Conservation (phyloP, 2,329 filamentous ascomycete genomes). For the Parasarocladium wereldwijsianum region DNA sequence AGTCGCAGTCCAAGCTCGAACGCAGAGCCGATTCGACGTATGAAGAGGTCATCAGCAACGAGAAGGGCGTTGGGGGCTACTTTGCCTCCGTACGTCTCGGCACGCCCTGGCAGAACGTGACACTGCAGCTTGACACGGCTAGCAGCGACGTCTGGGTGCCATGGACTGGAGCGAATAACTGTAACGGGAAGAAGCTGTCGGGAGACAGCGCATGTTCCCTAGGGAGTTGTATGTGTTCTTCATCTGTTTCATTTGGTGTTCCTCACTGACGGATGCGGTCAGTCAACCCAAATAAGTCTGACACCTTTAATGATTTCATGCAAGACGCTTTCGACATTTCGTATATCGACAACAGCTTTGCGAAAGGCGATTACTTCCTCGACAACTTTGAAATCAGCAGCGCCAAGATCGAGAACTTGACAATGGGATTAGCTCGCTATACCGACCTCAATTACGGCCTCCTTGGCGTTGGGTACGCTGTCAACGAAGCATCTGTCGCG, state of each 20-base stretch:
- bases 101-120: conserved; percentile 39
- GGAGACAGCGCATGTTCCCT: conserved; percentile 20
- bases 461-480: conserved; percentile 44
- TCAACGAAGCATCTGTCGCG: conserved; percentile 30
- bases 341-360: conserved; percentile 46
- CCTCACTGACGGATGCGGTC: conserved; percentile 5
- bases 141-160: conserved; percentile 52
- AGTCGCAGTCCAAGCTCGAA: conserved; percentile 14
- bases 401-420: conserved; percentile 34
- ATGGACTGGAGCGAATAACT: conserved; percentile 21
- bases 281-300: conserved; percentile 33
- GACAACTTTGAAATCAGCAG: conserved; percentile 41
- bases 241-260: background rate
- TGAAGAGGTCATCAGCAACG: conserved; percentile 28
- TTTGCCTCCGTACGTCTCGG: conserved; percentile 42
- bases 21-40: conserved; percentile 24
- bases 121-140: conserved; percentile 48
- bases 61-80: conserved; percentile 30
- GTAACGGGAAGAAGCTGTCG: conserved; percentile 12
- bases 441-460: conserved; percentile 43
- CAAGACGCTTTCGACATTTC: conserved; percentile 36
- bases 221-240: conserved; percentile 28
- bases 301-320: conserved; percentile 27
- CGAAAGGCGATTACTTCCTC: conserved; percentile 41
- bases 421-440: conserved; percentile 41